Percentiles rank a stretch among this genome's conserved stretches.
These are phyloP conservation scores for Fonsecaea nubica DNA, from an alignment of 2,329 filamentous ascomycete species.

Conservation along the genomic window DNA sequence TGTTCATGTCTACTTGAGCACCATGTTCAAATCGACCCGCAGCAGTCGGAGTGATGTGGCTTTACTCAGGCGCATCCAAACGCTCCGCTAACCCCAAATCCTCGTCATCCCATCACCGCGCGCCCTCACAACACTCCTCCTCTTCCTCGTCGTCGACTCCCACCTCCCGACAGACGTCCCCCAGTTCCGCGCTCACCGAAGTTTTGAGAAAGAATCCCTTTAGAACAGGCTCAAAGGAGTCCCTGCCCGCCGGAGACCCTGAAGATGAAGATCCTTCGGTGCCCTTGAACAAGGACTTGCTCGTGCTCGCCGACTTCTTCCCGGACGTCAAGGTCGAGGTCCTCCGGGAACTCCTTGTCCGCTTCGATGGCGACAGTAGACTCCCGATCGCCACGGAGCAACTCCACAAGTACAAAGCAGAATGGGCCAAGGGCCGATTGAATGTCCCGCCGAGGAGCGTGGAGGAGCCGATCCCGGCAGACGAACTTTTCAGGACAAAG, in stretches of 20 bases:
- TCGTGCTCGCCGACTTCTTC: constrained; percentile 51
- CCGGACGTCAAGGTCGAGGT: constrained; percentile 56
- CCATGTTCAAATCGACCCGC: constrained; percentile 32
- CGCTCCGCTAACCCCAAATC: constrained; percentile 27
- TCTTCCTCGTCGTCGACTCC: constrained; percentile 16
- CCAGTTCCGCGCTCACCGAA: constrained; percentile 50
- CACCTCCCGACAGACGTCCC: constrained; percentile 38
- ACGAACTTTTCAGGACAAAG: constrained; percentile 53
- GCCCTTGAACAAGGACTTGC: constrained; percentile 51
- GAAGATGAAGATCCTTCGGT: constrained; percentile 45
- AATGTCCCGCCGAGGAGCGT: constrained; percentile 46
- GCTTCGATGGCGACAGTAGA: constrained; percentile 55
- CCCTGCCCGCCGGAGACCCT: constrained; percentile 35
- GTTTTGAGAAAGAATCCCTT: constrained; percentile 55
- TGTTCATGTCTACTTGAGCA: constrained; percentile 22
- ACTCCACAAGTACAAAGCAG: constrained; percentile 53
- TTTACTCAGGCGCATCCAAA: constrained; percentile 32
- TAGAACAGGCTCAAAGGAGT: constrained; percentile 38
- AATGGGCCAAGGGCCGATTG: constrained; percentile 57
- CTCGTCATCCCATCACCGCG: constrained; percentile 2
- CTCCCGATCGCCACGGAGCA: constrained; percentile 56
- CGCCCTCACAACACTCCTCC: neutral
- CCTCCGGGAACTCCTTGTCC: constrained; percentile 54
- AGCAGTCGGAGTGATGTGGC: constrained; percentile 33
- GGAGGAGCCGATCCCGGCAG: constrained; percentile 44